Conservation (phyloP, 192 early-diverging fungal species). For the Bifiguratus adelaidae region DNA sequence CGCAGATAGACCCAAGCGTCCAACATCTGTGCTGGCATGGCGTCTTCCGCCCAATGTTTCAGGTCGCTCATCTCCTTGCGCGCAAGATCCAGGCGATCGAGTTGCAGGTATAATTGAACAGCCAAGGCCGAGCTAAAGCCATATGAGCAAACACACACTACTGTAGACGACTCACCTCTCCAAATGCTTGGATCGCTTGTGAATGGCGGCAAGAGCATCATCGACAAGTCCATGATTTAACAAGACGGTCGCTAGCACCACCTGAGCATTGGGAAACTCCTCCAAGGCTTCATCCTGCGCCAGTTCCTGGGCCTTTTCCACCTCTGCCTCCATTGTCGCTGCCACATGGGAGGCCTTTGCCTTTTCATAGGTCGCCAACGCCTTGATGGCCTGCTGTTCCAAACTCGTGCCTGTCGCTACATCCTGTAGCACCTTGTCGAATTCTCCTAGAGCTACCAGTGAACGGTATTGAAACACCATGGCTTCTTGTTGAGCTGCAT, state of each 20-base stretch:
- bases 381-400: slow-evolving; percentile 54
- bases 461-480: slow-evolving; percentile 69
- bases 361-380: slow-evolving; percentile 50
- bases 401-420: slow-evolving; percentile 35
- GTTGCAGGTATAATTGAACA: slow-evolving; percentile 63
- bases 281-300: slow-evolving; percentile 37
- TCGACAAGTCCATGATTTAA: slow-evolving; percentile 46
- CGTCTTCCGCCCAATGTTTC: slow-evolving; percentile 93
- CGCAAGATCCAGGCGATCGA: slow-evolving; percentile 82
- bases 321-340: slow-evolving; percentile 24
- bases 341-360: slow-evolving; percentile 28
- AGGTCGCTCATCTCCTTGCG: slow-evolving; percentile 60
- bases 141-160: neutral
- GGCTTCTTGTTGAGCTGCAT: slow-evolving; percentile 38
- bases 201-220: slow-evolving; percentile 63
- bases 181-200: slow-evolving; percentile 57
- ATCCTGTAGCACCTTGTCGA: slow-evolving; percentile 55
- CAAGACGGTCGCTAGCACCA: slow-evolving; percentile 54
- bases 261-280: slow-evolving; percentile 42
- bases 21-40: slow-evolving; percentile 81
- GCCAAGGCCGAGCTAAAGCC: slow-evolving; percentile 71
- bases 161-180: slow-evolving; percentile 53
- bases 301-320: slow-evolving; percentile 35
- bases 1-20: slow-evolving; percentile 81
- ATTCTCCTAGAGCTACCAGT: slow-evolving; percentile 67